Evolutionary conservation across 192 early-diverging fungal genomes (phyloP), one percentile per base, ranked within the genome.

Genomic region (Podochytrium sp.): DNA sequence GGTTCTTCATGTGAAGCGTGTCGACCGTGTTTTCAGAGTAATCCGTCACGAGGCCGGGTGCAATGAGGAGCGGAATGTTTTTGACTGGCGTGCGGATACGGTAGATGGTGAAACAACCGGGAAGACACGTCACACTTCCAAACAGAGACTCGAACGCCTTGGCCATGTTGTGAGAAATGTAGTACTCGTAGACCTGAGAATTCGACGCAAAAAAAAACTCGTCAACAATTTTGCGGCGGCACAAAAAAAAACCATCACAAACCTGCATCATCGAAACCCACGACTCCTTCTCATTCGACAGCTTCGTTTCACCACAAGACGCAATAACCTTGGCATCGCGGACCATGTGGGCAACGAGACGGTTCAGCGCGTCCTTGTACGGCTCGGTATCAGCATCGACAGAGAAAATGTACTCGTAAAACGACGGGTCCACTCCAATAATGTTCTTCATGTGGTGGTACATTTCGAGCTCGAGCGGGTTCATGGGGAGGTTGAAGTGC

Each of bases 21-120:
- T 98, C 95, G 35, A 98, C 96, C 18, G 84, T 83, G 77, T 94
- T 95, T 53, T 95, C 92, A 0, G 92, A 89, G 76, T 99, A 99
- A 33, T 95, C 95, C 27, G 85, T 79, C 67, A 99, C 82, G 23
- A 98, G 85, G 34, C 87, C 82, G 50, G 88, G 89, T 29, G 92
- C 86, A 43, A 95, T 91, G 30, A 98, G 89, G 34, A 97, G 79
- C 30, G 97, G 95, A 41, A 80, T 66, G 67, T 83, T 85, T 73
- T 83, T 84, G 40, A 63, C 63, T 6, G 96, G 94, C 80, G 95
- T 92, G 57, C 93, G 92, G 35, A 99, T 85, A 57, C 98, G 92
- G 79, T 99, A 99, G 93, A 99, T 96, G 75, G 91, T 93, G 91
- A 99, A 99, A 89, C 98, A 99, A 52, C 98, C 98, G 1, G 88